phyloP scores from a whole-genome alignment of 2,329 filamentous ascomycete genomes.

The Pestalotiopsis sp. region DNA sequence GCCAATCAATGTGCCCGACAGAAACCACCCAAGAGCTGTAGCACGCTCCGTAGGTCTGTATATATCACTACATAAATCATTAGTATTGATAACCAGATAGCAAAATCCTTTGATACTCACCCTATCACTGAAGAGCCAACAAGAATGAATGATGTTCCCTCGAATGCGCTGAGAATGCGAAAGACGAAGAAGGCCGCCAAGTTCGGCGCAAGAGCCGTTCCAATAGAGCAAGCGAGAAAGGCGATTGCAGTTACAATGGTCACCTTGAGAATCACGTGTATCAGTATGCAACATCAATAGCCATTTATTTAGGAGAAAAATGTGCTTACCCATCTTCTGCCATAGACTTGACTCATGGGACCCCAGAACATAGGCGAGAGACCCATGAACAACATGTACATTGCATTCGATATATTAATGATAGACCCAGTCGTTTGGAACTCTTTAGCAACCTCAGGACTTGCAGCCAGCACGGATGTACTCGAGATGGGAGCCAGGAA shows the following conservation, averaged over 20 bases:
- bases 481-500: conserved; percentile 77
- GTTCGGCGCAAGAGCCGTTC: conserved; percentile 72
- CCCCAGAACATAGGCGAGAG: conserved; percentile 72
- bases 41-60: conserved; percentile 70
- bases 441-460: conserved; percentile 71
- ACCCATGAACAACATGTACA: conserved; percentile 74
- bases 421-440: conserved; percentile 68
- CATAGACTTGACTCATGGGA: conserved; percentile 68
- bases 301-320: background rate
- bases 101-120: conserved; percentile 40
- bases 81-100: background rate
- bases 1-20: conserved; percentile 71
- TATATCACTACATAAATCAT: conserved; percentile 48
- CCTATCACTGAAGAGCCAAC: conserved; percentile 72
- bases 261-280: conserved; percentile 40
- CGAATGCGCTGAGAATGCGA: conserved; percentile 72
- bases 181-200: conserved; percentile 74
- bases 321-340: conserved; percentile 54
- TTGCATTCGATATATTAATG: conserved; percentile 74
- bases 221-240: conserved; percentile 72
- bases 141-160: conserved; percentile 74
- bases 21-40: conserved; percentile 74
- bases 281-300: background rate
- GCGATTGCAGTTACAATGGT: conserved; percentile 62
- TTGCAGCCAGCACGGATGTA: conserved; percentile 72